Evolutionary conservation across 257 asterid species (phyloP).

Genomic region (Cinchona pubescens): DNA sequence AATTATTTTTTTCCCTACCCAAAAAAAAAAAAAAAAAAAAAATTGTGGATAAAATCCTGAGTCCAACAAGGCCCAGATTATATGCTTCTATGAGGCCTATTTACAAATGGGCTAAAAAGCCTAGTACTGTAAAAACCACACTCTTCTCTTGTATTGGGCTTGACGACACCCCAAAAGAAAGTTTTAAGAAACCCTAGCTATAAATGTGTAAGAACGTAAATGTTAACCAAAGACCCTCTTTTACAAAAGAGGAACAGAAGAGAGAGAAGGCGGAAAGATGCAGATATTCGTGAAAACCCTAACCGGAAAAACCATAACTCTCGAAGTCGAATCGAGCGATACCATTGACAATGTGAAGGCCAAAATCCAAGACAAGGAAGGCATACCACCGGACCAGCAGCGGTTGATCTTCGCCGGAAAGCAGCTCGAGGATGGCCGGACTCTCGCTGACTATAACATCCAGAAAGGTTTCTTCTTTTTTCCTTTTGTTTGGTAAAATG

Average conservation of each 20-base stretch:
- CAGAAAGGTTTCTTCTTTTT: conserved; percentile 28
- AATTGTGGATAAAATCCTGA: too few relatives aligned
- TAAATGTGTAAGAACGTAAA: not conserved
- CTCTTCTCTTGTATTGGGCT: too few relatives aligned
- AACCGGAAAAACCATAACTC: conserved; percentile 37
- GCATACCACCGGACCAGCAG: conserved; percentile 46
- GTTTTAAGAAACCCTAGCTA: conserved; percentile 3
- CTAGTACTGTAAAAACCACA: too few relatives aligned
- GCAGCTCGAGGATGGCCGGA: conserved; percentile 43
- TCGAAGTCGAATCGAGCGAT: conserved; percentile 35
- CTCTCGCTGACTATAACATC: conserved; percentile 41
- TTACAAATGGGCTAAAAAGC: too few relatives aligned
- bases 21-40: too few relatives aligned
- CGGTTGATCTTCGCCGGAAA: conserved; percentile 40
- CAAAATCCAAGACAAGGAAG: conserved; percentile 36
- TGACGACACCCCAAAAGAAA: too few relatives aligned
- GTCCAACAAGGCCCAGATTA: too few relatives aligned
- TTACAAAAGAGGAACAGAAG: not conserved
- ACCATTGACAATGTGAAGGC: conserved; percentile 40
- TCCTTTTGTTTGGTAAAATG: too few relatives aligned
- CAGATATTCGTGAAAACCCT: conserved; percentile 43
- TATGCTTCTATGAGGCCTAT: too few relatives aligned
- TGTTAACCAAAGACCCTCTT: too few relatives aligned
- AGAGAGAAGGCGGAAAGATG: conserved; percentile 13
- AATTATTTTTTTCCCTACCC: too few relatives aligned